Percentiles rank a stretch among this genome's conserved stretches.
These are phyloP conservation scores for Pleochaeta shiraiana DNA, from an alignment of 2,329 filamentous ascomycete genomes.

Conservation along the genomic window DNA sequence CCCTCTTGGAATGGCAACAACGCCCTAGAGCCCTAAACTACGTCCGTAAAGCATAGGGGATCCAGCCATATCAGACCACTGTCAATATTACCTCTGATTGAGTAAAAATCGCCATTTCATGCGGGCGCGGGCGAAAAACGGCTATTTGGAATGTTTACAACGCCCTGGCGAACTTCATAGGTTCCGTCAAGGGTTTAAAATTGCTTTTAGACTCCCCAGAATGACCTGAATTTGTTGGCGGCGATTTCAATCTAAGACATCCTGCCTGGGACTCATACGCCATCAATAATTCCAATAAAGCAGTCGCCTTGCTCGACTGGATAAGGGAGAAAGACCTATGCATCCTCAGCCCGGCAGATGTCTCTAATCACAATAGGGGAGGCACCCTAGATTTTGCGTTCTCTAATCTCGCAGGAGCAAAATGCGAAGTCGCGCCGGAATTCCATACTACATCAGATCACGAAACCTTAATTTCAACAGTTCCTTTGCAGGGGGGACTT, in stretches of 20 bases:
- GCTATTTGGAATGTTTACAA: neutral
- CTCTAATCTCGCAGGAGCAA: neutral
- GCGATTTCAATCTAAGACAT: too few species aligned
- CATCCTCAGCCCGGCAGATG: neutral
- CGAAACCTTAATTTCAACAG: neutral
- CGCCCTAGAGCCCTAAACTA: neutral
- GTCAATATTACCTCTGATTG: too few species aligned
- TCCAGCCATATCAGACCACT: neutral
- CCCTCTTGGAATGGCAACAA: neutral
- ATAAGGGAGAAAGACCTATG: neutral
- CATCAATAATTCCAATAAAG: neutral
- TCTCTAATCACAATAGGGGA: neutral
- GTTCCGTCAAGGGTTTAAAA: neutral
- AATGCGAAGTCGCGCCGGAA: neutral
- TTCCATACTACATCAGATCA: slow-evolving; percentile 3
- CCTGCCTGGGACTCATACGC: neutral
- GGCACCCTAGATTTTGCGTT: neutral
- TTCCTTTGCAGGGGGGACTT: neutral
- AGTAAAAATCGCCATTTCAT: neutral
- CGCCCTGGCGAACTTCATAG: neutral
- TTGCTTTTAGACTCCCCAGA: neutral
- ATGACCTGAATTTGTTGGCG: neutral
- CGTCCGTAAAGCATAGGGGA: neutral
- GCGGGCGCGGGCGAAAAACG: neutral
- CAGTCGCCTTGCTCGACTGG: neutral